phyloP scores from a whole-genome alignment of 768 basidiomycete species.

The Podaxis mareebaensis region DNA sequence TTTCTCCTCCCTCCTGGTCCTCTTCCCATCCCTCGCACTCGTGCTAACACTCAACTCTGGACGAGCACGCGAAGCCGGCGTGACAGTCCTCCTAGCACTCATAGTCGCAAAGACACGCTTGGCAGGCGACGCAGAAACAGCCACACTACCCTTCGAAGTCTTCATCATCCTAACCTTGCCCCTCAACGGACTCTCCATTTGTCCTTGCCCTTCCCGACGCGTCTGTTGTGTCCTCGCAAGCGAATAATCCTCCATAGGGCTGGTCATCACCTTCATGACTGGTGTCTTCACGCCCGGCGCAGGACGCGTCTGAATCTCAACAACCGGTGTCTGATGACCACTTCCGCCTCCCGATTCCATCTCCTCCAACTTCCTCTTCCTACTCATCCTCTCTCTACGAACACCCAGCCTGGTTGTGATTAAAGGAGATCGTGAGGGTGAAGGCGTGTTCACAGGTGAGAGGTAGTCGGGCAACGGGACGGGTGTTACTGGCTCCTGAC shows the following conservation, averaged over 20 bases:
- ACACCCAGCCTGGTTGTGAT: background rate
- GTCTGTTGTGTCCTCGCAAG: too few relatives aligned
- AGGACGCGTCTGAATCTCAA: background rate
- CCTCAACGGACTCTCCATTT: background rate
- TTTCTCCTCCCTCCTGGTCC: background rate
- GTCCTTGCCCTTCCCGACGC: background rate
- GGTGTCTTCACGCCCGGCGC: background rate
- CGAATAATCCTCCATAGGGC: too few relatives aligned
- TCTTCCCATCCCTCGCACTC: background rate
- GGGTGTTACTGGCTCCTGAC: background rate
- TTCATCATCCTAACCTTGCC: background rate
- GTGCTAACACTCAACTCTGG: background rate
- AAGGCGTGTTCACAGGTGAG: slow-evolving; percentile 13
- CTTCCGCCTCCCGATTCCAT: background rate
- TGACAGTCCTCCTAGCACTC: background rate
- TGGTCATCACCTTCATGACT: background rate
- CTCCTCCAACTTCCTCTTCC: slow-evolving; percentile 15
- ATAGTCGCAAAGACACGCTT: background rate
- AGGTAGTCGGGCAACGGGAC: slow-evolving; percentile 4
- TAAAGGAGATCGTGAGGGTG: background rate
- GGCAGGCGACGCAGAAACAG: background rate
- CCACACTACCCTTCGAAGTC: background rate
- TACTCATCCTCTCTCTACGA: background rate
- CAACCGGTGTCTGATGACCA: background rate
- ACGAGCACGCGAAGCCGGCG: background rate